These are phyloP conservation scores for Lichina pygmaea DNA, from an alignment of 495 filamentous ascomycete genomes.

Conservation along the genomic window DNA sequence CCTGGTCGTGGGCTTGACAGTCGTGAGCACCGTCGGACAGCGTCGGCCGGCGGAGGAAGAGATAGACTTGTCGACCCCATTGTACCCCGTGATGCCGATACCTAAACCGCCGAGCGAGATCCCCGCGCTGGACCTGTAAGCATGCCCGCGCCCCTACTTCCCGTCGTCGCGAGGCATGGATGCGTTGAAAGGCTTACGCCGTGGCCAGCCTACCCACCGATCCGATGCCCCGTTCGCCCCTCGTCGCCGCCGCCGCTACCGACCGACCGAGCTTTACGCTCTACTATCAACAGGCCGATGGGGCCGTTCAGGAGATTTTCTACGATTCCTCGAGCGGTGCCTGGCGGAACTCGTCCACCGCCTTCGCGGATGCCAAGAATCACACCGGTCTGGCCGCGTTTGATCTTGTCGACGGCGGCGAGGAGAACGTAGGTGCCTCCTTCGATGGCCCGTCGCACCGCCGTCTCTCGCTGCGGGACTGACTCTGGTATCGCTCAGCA, in stretches of 20 bases:
- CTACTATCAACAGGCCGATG: neutral
- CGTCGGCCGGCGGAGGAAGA: neutral
- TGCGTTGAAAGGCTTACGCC: neutral
- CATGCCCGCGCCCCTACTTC: neutral
- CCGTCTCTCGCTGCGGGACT: neutral
- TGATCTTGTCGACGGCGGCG: neutral
- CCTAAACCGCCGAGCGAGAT: neutral
- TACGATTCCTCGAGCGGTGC: neutral
- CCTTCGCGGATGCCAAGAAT: neutral
- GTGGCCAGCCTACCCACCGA: neutral
- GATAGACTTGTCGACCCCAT: neutral
- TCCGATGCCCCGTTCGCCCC: neutral
- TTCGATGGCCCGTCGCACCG: too few relatives aligned
- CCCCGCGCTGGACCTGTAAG: neutral
- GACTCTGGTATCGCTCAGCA: neutral
- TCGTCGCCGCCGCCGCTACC: neutral
- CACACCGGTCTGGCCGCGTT: neutral
- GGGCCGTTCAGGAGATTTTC: neutral
- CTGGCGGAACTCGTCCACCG: neutral
- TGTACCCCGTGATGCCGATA: neutral
- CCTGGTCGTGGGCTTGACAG: neutral
- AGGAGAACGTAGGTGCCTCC: neutral
- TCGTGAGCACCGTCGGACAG: neutral
- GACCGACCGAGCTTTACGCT: neutral
- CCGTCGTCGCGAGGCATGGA: too few relatives aligned